Evolutionary conservation across 768 basidiomycete species (phyloP).

Genomic region (Suillus lakei): DNA sequence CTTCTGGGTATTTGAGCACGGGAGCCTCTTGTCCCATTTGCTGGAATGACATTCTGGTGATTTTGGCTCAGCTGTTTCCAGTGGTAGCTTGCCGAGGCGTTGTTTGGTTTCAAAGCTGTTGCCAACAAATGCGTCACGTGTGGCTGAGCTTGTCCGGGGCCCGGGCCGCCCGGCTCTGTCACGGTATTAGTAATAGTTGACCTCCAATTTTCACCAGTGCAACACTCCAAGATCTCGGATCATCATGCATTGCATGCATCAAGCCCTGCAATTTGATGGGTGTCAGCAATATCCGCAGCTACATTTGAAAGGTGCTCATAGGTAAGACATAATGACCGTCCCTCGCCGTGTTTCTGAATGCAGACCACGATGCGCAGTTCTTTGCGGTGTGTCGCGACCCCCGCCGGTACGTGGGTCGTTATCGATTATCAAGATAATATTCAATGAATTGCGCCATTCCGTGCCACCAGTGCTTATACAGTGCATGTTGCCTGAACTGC

Average conservation of each 20-base stretch:
- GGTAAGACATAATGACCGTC: not conserved
- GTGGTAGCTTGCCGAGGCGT: conserved; percentile 14
- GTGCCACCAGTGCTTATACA: too few species aligned
- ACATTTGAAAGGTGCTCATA: not conserved
- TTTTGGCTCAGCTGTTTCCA: not conserved
- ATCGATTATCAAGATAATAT: not conserved
- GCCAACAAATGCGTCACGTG: conserved; percentile 29
- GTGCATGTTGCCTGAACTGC: too few species aligned
- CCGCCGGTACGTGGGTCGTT: not conserved
- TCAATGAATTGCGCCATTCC: too few species aligned
- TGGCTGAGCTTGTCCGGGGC: too few species aligned
- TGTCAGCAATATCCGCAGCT: not conserved
- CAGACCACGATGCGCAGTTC: not conserved
- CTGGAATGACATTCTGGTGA: conserved; percentile 35
- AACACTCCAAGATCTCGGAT: not conserved
- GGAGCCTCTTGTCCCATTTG: conserved; percentile 64
- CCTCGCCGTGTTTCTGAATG: too few species aligned
- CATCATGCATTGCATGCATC: too few species aligned
- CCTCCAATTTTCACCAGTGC: too few species aligned
- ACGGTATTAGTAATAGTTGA: too few species aligned
- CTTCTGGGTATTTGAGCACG: conserved; percentile 75
- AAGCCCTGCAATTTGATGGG: not conserved
- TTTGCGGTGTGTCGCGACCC: not conserved
- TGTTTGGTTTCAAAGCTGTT: conserved; percentile 35
- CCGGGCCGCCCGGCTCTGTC: too few species aligned